Base-by-base conservation (phyloP, 805 yeast genomes). In the Ogataea dorogensis region DNA sequence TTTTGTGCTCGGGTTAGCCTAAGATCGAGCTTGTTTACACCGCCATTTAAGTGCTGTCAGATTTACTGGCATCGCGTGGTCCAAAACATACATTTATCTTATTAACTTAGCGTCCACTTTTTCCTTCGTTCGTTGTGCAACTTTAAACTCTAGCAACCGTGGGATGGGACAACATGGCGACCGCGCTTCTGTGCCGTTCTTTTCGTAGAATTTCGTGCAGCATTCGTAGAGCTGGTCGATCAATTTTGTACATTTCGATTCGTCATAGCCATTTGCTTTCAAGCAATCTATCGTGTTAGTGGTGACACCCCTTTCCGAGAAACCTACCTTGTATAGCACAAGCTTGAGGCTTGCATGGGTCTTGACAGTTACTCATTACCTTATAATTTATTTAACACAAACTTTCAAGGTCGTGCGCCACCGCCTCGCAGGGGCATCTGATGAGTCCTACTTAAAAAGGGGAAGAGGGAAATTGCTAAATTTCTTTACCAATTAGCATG, bases 1-100 rank as follows among this genome's bases (percentile, higher is more conserved):
- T 55, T 62, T 76, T 47, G 95, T 85, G 95, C 95, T 85, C 89
- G 93, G 93, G 93, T 84, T 66, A 68, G 85, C 84, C 93, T 83
- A 73, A 85, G 89, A 85, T 64, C 39, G n/a, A 65, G 77, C 52
- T 20, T 31, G 41, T 37, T 37, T 31, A 31, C 14, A 18, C 19
- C 29, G 41, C 36, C 36, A 28, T 28, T 19, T 28, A 32, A 29
- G 36, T 15, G 36, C 17, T 18, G 28, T 18, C 23, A 24, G 30
- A 32, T 31, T 14, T 32, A 31, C 36, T 24, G 29, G 31, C 28
- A 27, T 16, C 41, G 73, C 77, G 86, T 86, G 83, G 87, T 75
- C 79, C 81, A 71, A 73, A 75, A 79, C 85, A 65, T 56, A 81
- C 83, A 81, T 36, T 18, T 23, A 30, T 16, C 19, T 20, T 12